Conservation (phyloP, 2,329 filamentous ascomycete genomes). For the Colletotrichum acutatum region DNA sequence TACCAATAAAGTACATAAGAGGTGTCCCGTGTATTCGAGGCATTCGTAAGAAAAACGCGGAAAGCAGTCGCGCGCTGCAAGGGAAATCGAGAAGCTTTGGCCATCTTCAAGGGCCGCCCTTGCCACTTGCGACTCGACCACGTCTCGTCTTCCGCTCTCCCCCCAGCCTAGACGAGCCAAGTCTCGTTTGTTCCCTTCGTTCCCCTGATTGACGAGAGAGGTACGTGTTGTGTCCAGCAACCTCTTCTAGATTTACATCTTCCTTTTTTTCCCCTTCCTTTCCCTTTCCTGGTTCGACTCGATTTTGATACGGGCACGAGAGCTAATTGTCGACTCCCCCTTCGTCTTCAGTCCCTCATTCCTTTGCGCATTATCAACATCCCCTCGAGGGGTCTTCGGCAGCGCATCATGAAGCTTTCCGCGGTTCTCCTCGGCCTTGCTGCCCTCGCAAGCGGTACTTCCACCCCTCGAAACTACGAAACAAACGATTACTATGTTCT, state of each 20-base stretch:
- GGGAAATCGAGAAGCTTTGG: conserved; percentile 28
- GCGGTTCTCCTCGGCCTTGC: conserved; percentile 65
- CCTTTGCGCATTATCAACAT: not conserved
- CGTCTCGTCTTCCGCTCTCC: conserved; percentile 27
- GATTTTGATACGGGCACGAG: conserved; percentile 2
- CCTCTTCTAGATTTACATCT: not conserved
- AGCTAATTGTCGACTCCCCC: conserved; percentile 11
- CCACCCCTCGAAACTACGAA: conserved; percentile 76
- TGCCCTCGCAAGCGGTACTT: conserved; percentile 57
- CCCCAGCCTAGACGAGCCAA: conserved; percentile 21
- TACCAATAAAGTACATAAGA: not conserved
- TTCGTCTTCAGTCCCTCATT: conserved; percentile 2
- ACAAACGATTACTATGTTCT: conserved; percentile 93
- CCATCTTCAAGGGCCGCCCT: conserved; percentile 30
- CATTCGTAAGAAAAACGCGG: not conserved
- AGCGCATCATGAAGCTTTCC: conserved; percentile 59
- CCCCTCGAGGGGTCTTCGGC: conserved; percentile 30
- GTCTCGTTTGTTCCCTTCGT: conserved; percentile 18
- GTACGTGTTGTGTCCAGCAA: conserved; percentile 12
- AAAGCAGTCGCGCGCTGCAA: not conserved
- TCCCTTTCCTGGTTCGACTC: not conserved
- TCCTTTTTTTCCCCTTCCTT: not conserved
- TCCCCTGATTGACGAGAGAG: conserved; percentile 24
- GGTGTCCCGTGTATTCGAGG: not conserved
- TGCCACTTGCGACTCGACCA: conserved; percentile 36